Percentiles rank a stretch among this genome's conserved stretches.
Evolutionary conservation across 2,329 filamentous ascomycete species (phyloP).

Genomic region (Calonectria naviculata): DNA sequence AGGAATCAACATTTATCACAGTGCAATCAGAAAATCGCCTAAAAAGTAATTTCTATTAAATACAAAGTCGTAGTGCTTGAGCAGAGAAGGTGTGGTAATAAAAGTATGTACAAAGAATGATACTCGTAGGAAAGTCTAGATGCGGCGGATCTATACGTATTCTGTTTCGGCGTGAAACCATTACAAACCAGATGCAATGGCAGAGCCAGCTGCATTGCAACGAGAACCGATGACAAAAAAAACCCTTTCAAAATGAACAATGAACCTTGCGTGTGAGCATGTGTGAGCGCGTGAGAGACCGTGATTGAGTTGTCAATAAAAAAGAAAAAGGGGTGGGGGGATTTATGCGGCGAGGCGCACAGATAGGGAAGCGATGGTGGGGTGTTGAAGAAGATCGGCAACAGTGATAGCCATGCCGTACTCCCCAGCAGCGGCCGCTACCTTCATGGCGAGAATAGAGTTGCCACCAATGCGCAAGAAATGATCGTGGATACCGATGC

Average conservation of each 20-base stretch:
- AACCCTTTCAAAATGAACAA: not conserved
- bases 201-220: not conserved
- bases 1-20: no score
- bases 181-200: not conserved
- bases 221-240: not conserved
- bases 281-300: not conserved
- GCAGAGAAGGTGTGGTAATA: not conserved
- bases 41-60: not conserved
- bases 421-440: slow-evolving; percentile 51
- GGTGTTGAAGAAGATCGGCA: slow-evolving; percentile 47
- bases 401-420: slow-evolving; percentile 51
- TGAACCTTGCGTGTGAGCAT: not conserved
- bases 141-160: slow-evolving; percentile 5
- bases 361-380: slow-evolving; percentile 13
- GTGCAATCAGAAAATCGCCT: not conserved
- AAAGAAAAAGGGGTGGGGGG: no score
- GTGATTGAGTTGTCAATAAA: no score
- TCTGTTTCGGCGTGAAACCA: slow-evolving; percentile 2
- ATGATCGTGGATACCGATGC: slow-evolving; percentile 22
- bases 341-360: not conserved
- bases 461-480: slow-evolving; percentile 21
- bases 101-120: not conserved
- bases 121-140: not conserved
- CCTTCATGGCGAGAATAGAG: slow-evolving; percentile 39
- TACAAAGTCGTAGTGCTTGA: not conserved